Evolutionary conservation across 2,329 filamentous ascomycete genomes (phyloP), one percentile per base, ranked within the genome.

Genomic region (Phialophora verrucosa): DNA sequence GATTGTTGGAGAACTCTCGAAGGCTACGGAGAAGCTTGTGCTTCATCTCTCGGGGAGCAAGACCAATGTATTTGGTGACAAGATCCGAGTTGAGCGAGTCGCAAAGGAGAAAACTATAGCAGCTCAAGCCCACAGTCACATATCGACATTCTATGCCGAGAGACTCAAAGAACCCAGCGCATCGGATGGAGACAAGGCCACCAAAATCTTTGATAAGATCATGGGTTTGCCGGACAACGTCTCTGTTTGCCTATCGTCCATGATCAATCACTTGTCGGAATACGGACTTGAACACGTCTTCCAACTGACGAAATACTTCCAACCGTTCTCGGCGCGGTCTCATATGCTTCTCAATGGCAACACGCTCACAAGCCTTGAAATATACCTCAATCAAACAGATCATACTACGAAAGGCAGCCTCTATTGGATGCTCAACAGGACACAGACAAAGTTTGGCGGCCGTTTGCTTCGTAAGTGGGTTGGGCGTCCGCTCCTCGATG

Each of bases 341-440:
- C 93, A 98, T 75, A 98, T 99, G 95, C 83, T 98, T 3, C 83
- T 99, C 67, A 97, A 96, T 75, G 95, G 94, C 53, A 99, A 97
- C 62, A 97, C 94, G 0, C 81, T 99, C 44, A 94, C 92, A 57
- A 97, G 92, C 73, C 84, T 99, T 12, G 95, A 99, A 76, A 92
- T 99, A 1, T 99, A 97, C 75, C 91, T 93, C 67, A 99, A 99
- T 71, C 88, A 93, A 73, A 98, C 94, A 0, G 93, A 98, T 75
- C 87, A 93, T 73, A 86, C 87, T 0, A 87, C 90, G 65, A 93
- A 90, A 73, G 95, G 95, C 2, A 97, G 93, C 76, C 83, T 99
- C 4, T 93, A 98, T 78, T 99, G 95, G 95, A 92, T 93, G 0
- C 84, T 99, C 50, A 92, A 99, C 79, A 92, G 95, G 73, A 98